phyloP scores from a whole-genome alignment of 2,329 filamentous ascomycete genomes.

The Neurospora crassa region DNA sequence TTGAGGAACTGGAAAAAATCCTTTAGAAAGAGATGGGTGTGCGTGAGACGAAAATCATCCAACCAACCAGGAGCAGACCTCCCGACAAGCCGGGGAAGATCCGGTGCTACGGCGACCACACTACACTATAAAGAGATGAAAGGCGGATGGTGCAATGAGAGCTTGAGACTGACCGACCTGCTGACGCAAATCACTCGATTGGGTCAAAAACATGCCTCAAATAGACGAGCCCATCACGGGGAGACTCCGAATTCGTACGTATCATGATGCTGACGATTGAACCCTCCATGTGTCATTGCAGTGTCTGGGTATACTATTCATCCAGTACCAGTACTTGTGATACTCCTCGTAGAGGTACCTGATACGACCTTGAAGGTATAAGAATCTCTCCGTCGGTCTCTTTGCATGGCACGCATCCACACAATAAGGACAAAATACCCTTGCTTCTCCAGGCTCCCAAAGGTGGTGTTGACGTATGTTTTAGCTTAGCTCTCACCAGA shows the following conservation, averaged over 20 bases:
- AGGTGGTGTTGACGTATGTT: background rate
- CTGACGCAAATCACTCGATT: background rate
- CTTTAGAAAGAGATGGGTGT: background rate
- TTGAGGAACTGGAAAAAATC: background rate
- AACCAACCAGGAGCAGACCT: background rate
- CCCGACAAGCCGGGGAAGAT: background rate
- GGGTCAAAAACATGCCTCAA: background rate
- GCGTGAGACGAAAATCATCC: background rate
- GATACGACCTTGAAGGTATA: background rate
- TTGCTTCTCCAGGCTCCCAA: background rate
- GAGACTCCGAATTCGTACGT: background rate
- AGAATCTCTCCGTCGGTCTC: background rate
- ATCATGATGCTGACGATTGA: background rate
- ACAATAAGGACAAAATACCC: background rate
- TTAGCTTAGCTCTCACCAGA: background rate
- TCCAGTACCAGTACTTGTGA: background rate
- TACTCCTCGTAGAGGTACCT: background rate
- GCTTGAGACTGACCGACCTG: background rate
- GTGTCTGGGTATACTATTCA: background rate
- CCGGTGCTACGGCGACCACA: background rate
- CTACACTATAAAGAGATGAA: background rate
- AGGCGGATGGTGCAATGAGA: background rate
- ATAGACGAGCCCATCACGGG: background rate
- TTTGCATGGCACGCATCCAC: background rate
- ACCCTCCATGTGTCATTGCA: too few species aligned